Evolutionary conservation across 495 filamentous ascomycete species (phyloP).

Genomic region (Talaromyces trachyspermus): DNA sequence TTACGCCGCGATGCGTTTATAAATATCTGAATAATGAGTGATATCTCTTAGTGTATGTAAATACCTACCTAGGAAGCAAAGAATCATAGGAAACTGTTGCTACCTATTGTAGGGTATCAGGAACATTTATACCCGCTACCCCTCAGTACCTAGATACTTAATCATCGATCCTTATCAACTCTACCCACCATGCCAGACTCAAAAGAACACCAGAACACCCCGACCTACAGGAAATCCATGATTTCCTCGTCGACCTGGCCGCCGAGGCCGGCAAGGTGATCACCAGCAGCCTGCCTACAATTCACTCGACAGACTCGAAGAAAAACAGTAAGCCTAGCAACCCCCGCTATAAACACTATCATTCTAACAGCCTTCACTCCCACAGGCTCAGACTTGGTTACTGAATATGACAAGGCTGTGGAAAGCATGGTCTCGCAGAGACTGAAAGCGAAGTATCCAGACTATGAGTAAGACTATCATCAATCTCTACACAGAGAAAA

Average conservation of each 20-base stretch:
- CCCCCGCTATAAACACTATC: neutral
- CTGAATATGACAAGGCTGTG: conserved; percentile 77
- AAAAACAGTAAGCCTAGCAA: conserved; percentile 63
- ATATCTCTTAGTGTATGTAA: no score
- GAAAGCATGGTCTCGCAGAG: conserved; percentile 63
- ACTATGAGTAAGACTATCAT: conserved; percentile 41
- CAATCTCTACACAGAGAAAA: neutral
- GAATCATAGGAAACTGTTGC: no score
- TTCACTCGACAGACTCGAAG: conserved; percentile 59
- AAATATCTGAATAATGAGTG: no score
- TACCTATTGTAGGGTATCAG: no score
- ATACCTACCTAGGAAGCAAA: no score
- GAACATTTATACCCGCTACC: no score
- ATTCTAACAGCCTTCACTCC: conserved; percentile 9
- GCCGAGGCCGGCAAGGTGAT: conserved; percentile 77
- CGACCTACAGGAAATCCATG: conserved; percentile 74
- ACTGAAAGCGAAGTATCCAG: conserved; percentile 58
- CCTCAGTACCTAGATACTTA: neutral
- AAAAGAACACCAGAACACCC: conserved; percentile 16
- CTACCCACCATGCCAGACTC: conserved; percentile 5
- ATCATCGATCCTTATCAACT: neutral
- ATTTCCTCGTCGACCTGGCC: conserved; percentile 68
- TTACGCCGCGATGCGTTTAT: no score
- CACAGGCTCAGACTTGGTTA: conserved; percentile 74
- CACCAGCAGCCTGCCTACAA: conserved; percentile 60